These are phyloP conservation scores for Fragaria vesca DNA, from an alignment of 306 rosid species.

Conservation along the genomic window DNA sequence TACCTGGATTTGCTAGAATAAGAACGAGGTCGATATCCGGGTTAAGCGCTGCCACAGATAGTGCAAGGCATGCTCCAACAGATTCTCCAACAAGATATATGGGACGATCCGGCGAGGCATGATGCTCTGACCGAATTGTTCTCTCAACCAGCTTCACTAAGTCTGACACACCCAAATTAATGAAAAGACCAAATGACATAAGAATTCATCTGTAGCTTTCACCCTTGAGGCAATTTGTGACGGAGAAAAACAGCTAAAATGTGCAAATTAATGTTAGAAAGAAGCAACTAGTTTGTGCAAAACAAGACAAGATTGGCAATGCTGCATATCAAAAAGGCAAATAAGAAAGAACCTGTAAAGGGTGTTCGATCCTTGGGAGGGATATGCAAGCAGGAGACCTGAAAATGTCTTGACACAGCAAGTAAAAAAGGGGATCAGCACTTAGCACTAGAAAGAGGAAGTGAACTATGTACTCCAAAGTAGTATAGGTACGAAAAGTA, in stretches of 20 bases:
- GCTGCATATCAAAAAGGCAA: not conserved
- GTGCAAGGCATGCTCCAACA: constrained; percentile 83
- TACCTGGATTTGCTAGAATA: constrained; percentile 85
- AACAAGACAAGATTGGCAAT: not conserved
- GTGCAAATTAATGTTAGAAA: not conserved
- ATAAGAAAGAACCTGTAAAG: constrained; percentile 50
- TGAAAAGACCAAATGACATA: constrained; percentile 16
- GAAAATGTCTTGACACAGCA: constrained; percentile 59
- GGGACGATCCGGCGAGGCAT: constrained; percentile 61
- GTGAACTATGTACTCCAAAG: not conserved
- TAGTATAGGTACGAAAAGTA: not conserved
- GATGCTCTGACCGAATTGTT: constrained; percentile 53
- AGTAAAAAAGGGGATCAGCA: not conserved
- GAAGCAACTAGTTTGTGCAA: not conserved
- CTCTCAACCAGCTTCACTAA: constrained; percentile 69
- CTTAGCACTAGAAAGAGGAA: not conserved
- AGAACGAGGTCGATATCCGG: constrained; percentile 78
- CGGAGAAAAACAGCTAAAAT: not conserved
- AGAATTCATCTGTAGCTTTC: not conserved
- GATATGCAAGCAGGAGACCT: constrained; percentile 89
- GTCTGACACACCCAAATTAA: constrained; percentile 41
- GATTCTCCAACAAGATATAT: constrained; percentile 87
- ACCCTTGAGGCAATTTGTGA: not conserved
- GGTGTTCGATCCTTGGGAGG: constrained; percentile 75
- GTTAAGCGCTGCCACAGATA: constrained; percentile 78